These are phyloP conservation scores for Capniomyces stellatus DNA, from an alignment of 371 early-diverging fungal genomes.

Conservation along the genomic window DNA sequence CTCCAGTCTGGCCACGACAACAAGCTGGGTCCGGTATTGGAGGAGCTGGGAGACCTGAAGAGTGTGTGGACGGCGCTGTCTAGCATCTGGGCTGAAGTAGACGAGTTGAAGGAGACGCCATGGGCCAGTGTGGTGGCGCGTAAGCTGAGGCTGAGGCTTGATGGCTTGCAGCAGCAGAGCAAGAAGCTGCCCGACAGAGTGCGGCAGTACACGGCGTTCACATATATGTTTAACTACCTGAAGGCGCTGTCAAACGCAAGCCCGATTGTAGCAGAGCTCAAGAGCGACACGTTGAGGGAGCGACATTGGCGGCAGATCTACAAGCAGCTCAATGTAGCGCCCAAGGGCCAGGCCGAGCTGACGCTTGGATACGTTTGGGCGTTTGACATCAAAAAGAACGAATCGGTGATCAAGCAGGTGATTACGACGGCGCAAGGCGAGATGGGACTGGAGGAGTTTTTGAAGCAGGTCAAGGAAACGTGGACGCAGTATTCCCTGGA, in stretches of 20 bases:
- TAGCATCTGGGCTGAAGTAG: conserved; percentile 62
- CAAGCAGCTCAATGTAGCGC: conserved; percentile 58
- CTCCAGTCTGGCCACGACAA: conserved; percentile 33
- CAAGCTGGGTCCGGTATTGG: conserved; percentile 68
- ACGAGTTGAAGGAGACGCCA: conserved; percentile 67
- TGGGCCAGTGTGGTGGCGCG: conserved; percentile 84
- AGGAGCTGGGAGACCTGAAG: conserved; percentile 85
- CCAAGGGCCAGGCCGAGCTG: conserved; percentile 55
- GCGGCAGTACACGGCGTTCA: conserved; percentile 95
- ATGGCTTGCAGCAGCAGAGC: conserved; percentile 56
- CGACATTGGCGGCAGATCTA: conserved; percentile 93
- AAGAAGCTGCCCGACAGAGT: conserved; percentile 87
- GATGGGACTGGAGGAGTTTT: conserved; percentile 96
- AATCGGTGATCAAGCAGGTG: conserved; percentile 62
- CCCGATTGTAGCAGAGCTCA: conserved; percentile 67
- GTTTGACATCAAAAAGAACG: conserved; percentile 74
- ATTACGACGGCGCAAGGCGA: conserved; percentile 92
- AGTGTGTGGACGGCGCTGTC: conserved; percentile 82
- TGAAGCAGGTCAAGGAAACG: conserved; percentile 79
- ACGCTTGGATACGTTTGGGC: conserved; percentile 93
- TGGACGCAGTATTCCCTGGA: conserved; percentile 87
- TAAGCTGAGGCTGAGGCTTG: conserved; percentile 72
- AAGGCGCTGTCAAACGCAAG: conserved; percentile 64
- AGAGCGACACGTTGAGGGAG: conserved; percentile 88
- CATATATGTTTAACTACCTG: conserved; percentile 74